phyloP scores from a whole-genome alignment of 495 filamentous ascomycete species.

The Ascodesmis nigricans region DNA sequence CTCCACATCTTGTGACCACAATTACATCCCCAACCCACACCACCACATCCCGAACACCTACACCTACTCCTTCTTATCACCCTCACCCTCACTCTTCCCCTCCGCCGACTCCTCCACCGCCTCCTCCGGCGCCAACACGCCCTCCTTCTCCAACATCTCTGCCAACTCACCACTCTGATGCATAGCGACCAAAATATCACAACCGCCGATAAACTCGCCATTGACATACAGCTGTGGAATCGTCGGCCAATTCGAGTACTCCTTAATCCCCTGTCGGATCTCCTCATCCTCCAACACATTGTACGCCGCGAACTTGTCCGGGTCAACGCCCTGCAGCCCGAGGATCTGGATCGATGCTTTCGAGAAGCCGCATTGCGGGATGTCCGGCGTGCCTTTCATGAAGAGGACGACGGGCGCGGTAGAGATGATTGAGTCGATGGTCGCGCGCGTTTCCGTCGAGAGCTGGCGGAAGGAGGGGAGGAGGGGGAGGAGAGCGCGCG shows the following conservation, averaged over 20 bases:
- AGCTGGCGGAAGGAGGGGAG: slow-evolving; percentile 35
- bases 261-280: slow-evolving; percentile 78
- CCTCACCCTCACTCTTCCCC: too few relatives aligned
- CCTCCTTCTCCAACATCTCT: slow-evolving; percentile 75
- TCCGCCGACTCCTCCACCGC: slow-evolving; percentile 15
- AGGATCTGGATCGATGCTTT: slow-evolving; percentile 86
- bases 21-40: too few relatives aligned
- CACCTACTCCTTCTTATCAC: too few relatives aligned
- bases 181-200: slow-evolving; percentile 93
- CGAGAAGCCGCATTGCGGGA: slow-evolving; percentile 95
- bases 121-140: slow-evolving; percentile 43
- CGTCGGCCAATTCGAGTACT: slow-evolving; percentile 96
- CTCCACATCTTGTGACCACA: too few relatives aligned
- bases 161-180: slow-evolving; percentile 89
- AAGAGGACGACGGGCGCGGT: slow-evolving; percentile 86
- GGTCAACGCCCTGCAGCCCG: slow-evolving; percentile 83
- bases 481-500: not conserved
- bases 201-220: slow-evolving; percentile 89
- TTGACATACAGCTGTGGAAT: slow-evolving; percentile 91
- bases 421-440: slow-evolving; percentile 69
- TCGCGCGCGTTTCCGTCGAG: slow-evolving; percentile 48
- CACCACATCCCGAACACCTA: too few relatives aligned
- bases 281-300: slow-evolving; percentile 88
- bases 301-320: slow-evolving; percentile 87
- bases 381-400: slow-evolving; percentile 97